Base-by-base conservation (phyloP, 306 rosid genomes). In the Quercus bicolor region DNA sequence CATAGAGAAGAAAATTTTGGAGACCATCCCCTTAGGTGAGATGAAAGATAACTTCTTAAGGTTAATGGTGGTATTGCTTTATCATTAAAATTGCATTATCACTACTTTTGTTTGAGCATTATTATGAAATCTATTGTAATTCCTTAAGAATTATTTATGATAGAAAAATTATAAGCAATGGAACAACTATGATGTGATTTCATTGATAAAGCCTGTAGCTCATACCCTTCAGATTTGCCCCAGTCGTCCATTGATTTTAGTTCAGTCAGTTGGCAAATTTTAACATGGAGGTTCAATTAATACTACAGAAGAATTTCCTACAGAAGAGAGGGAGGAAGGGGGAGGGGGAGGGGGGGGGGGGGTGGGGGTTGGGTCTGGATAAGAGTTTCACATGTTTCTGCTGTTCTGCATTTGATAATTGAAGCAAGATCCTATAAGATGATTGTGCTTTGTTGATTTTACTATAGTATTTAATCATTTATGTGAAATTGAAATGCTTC, bases 11-110 rank as follows among this genome's bases (percentile, higher is more conserved):
- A 92, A 89, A 85, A 90, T 92, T 78, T 81, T 95, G 84, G 90
- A 82, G 84, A 83, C 88, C 75, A 95, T 92, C 64, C 98, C 98
- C 31, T 83, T 95, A 85, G 98, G 98, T 92, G 86, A 86, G 87
- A 52, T 64, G 51, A 76, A 60, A 72, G 59, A 84, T 19, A 19
- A 66, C 72, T 51, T 71, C 8, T 16, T 20, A 23, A 21, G 20
- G n/a, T 64, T 21, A 48, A 75, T 40, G 62, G 7, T 40, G 20
- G 23, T 26, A 13, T 75, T 10, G 7, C 40, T 18, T 23, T 62
- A 28, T 62, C 20, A 62, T 28, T 56, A 31, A 43, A 68, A 24
- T 54, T 66, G 68, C n/a, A 4, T 77, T 54, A 29, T 3, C 12
- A 5, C 20, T 29, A 24, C 70, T 28, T 5, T 31, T 15, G 10